Conservation (phyloP, 768 basidiomycete species). For the Coprinopsis strossmayeri region DNA sequence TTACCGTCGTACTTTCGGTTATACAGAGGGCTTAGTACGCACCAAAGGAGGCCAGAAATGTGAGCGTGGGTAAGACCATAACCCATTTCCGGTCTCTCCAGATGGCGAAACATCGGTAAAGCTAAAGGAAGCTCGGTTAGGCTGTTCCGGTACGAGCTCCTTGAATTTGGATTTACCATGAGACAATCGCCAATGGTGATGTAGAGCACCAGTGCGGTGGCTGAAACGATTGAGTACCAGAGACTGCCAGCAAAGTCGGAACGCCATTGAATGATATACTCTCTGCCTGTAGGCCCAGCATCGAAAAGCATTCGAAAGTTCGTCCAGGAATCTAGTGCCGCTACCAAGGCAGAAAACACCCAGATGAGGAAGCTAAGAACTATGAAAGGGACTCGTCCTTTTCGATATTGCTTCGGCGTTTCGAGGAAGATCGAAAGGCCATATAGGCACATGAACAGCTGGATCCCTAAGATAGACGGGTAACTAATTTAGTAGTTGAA, state of each 20-base stretch:
- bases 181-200: conserved; percentile 2
- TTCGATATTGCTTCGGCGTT: not conserved
- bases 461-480: too few species aligned
- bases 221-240: not conserved
- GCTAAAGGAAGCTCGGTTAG: too few species aligned
- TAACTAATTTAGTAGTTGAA: too few species aligned
- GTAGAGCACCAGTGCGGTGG: not conserved
- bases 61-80: conserved; percentile 1
- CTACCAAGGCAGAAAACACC: not conserved
- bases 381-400: conserved; percentile 4
- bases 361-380: conserved; percentile 5
- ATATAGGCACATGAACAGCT: conserved; percentile 7
- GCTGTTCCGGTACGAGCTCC: too few species aligned
- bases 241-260: not conserved
- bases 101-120: conserved; percentile 4
- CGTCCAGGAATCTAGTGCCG: conserved; percentile 1
- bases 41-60: conserved; percentile 2
- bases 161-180: not conserved
- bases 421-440: conserved; percentile 7
- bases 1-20: too few species aligned
- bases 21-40: not conserved
- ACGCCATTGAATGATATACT: not conserved
- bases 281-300: not conserved
- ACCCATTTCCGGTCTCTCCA: conserved; percentile 4
- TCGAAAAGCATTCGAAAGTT: not conserved